Conservation (phyloP, 768 basidiomycete species). For the button mushroom (Agaricus bisporus) region DNA sequence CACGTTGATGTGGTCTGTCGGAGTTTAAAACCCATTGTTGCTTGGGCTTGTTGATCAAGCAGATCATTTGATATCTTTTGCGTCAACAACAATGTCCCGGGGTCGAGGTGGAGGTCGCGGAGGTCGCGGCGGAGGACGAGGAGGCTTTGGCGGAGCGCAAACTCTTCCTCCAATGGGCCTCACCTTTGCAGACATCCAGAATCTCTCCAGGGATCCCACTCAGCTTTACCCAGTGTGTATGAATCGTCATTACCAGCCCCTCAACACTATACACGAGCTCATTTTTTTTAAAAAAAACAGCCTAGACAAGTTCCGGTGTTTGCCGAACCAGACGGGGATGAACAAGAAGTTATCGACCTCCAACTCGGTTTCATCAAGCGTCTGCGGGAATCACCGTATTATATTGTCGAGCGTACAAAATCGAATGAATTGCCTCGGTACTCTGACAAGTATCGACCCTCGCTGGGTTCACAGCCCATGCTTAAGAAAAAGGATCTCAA, state of each 20-base stretch:
- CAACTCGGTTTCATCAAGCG: slow-evolving; percentile 64
- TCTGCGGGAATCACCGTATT: slow-evolving; percentile 67
- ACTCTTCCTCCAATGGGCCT: slow-evolving; percentile 71
- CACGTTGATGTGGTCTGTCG: slow-evolving; percentile 25
- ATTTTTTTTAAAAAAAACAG: slow-evolving; percentile 42
- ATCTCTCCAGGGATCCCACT: slow-evolving; percentile 68
- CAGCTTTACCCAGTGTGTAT: slow-evolving; percentile 75
- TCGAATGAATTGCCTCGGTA: slow-evolving; percentile 76
- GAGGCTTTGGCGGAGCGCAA: slow-evolving; percentile 51
- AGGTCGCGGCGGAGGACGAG: slow-evolving; percentile 40
- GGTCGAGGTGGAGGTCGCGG: slow-evolving; percentile 36
- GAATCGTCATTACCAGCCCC: neutral
- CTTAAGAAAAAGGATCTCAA: slow-evolving; percentile 69
- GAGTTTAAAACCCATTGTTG: slow-evolving; percentile 30
- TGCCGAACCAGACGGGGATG: slow-evolving; percentile 58
- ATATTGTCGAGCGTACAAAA: slow-evolving; percentile 65
- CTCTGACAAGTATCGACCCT: slow-evolving; percentile 78
- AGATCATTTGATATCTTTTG: slow-evolving; percentile 1
- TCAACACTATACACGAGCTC: neutral
- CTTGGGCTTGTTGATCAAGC: slow-evolving; percentile 11
- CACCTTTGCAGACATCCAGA: slow-evolving; percentile 73
- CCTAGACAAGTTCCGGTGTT: slow-evolving; percentile 64
- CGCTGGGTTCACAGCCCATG: slow-evolving; percentile 50
- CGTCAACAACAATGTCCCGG: slow-evolving; percentile 29
- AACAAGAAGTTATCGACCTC: slow-evolving; percentile 57